Percentiles rank a stretch among this genome's conserved stretches.
phyloP scores from a whole-genome alignment of 2,329 filamentous ascomycete species.

The Gliomastix tumulicola region DNA sequence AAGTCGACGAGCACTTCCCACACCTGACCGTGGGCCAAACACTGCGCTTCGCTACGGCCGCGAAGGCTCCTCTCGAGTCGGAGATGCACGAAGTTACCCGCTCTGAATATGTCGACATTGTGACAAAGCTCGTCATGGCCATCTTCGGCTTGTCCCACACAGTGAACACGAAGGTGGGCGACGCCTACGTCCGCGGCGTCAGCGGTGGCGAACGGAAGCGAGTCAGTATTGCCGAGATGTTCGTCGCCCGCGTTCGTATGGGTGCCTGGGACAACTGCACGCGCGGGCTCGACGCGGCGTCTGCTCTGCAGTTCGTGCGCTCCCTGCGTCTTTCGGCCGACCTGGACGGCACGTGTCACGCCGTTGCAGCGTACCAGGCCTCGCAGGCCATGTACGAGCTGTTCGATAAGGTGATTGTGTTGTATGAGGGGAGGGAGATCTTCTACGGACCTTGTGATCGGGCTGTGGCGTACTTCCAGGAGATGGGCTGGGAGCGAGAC shows the following conservation, averaged over 20 bases:
- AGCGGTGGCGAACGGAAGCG: constrained; percentile 56
- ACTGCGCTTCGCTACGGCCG: constrained; percentile 52
- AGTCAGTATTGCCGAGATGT: constrained; percentile 61
- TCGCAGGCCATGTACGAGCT: constrained; percentile 42
- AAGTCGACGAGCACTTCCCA: constrained; percentile 55
- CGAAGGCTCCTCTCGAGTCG: constrained; percentile 52
- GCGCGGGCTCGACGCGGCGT: constrained; percentile 52
- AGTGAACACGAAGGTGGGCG: constrained; percentile 52
- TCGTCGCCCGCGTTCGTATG: constrained; percentile 34
- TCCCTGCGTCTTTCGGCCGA: constrained; percentile 32
- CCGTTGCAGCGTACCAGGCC: constrained; percentile 56
- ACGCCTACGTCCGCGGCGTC: constrained; percentile 47
- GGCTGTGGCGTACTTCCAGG: constrained; percentile 53
- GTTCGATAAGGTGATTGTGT: constrained; percentile 60
- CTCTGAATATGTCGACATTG: neutral
- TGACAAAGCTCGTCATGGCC: constrained; percentile 44
- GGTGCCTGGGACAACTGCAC: constrained; percentile 67
- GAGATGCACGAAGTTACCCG: too few species aligned
- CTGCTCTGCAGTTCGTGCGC: constrained; percentile 54
- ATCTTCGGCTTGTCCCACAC: constrained; percentile 59
- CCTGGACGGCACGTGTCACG: neutral
- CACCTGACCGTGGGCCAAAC: constrained; percentile 57
- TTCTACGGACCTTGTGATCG: constrained; percentile 51
- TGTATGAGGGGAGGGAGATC: constrained; percentile 60
- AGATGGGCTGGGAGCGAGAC: constrained; percentile 15